Percentiles rank a stretch among this genome's conserved stretches.
These are phyloP conservation scores for Colletotrichum ledebouriae DNA, from an alignment of 2,329 filamentous ascomycete genomes.

Conservation along the genomic window DNA sequence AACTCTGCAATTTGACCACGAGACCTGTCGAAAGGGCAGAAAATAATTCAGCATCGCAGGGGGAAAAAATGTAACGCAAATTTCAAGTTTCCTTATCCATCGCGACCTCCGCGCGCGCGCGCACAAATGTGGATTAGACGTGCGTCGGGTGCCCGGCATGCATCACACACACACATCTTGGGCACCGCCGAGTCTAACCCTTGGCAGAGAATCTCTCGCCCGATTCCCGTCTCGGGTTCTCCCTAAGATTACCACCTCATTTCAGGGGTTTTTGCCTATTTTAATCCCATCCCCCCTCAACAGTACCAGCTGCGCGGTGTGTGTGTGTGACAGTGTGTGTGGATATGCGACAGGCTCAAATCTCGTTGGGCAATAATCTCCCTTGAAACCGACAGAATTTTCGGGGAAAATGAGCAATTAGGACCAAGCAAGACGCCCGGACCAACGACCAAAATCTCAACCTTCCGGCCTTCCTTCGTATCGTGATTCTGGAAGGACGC, in stretches of 20 bases:
- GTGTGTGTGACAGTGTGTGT: neutral
- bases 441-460: neutral
- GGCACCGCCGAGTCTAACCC: neutral
- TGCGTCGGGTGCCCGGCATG: neutral
- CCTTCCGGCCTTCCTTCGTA: neutral
- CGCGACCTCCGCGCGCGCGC: neutral
- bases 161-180: slow-evolving; percentile 2
- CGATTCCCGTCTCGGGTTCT: slow-evolving; percentile 12
- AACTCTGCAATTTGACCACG: slow-evolving; percentile 5
- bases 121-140: neutral
- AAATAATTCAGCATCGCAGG: neutral
- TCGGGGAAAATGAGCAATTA: slow-evolving; percentile 27
- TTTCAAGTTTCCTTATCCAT: slow-evolving; percentile 1
- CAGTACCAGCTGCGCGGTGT: slow-evolving; percentile 6
- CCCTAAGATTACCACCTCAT: slow-evolving; percentile 11
- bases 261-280: slow-evolving; percentile 27
- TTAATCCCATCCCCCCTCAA: slow-evolving; percentile 5
- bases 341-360: neutral
- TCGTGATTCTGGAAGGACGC: neutral
- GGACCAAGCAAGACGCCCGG: slow-evolving; percentile 9
- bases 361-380: slow-evolving; percentile 22
- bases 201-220: neutral
- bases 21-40: slow-evolving; percentile 10
- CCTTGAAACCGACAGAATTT: slow-evolving; percentile 40
- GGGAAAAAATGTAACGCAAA: neutral